Percentiles rank a stretch among this genome's conserved stretches.
These are phyloP conservation scores for Annulohypoxylon stygium DNA, from an alignment of 495 filamentous ascomycete species.

Conservation along the genomic window DNA sequence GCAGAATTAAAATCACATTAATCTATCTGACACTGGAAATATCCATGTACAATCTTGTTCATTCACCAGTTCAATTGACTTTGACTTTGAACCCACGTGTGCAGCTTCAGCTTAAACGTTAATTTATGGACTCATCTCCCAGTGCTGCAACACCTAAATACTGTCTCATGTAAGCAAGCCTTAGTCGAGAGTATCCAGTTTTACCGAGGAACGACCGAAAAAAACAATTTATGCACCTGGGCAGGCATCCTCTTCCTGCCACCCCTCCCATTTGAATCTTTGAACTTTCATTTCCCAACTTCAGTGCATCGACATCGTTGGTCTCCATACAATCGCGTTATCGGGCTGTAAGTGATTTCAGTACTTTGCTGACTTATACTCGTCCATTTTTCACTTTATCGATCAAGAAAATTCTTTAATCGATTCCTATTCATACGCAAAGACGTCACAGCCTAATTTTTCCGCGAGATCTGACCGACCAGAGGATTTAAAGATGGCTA, in stretches of 20 bases:
- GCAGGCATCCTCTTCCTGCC: slow-evolving; percentile 30
- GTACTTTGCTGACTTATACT: background rate
- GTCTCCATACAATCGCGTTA: slow-evolving; percentile 18
- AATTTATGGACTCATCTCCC: background rate
- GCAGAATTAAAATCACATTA: background rate
- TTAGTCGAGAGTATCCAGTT: slow-evolving; percentile 1
- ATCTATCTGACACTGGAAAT: background rate
- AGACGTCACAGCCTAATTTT: slow-evolving; percentile 8
- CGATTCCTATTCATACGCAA: background rate
- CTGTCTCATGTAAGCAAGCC: background rate
- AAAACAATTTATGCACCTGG: slow-evolving; percentile 37
- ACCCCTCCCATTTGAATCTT: slow-evolving; percentile 32
- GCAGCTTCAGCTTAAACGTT: background rate
- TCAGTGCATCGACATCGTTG: slow-evolving; percentile 18
- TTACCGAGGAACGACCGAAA: slow-evolving; percentile 29
- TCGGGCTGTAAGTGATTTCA: slow-evolving; percentile 22
- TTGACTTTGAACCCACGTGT: background rate
- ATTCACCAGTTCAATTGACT: background rate
- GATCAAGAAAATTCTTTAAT: slow-evolving; percentile 3
- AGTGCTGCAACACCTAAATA: background rate
- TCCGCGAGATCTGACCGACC: slow-evolving; percentile 15
- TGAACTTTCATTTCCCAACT: slow-evolving; percentile 21
- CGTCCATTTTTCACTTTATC: slow-evolving; percentile 2
- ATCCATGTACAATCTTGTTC: too few species aligned
- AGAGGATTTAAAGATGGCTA: slow-evolving; percentile 74